Base-by-base conservation (phyloP, 2,329 filamentous ascomycete species). In the Fusarium praegraminearum region DNA sequence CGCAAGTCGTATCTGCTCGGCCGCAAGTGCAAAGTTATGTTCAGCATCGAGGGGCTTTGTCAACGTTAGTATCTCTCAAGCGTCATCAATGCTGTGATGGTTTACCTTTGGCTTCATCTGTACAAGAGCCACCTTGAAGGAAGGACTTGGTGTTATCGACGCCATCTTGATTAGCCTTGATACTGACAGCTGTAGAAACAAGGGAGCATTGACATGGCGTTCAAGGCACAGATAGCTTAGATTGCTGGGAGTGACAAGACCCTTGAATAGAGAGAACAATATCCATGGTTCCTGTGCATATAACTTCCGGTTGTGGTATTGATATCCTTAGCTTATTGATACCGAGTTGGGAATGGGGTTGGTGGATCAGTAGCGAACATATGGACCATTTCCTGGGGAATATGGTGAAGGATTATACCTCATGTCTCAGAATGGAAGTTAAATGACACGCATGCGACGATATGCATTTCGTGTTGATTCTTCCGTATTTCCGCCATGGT, bases 21-120 rank as follows among this genome's bases (percentile, higher is more conserved):
- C 62, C 18, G 69, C 69, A 57, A 62, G 43, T 24, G 62, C 18
- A 57, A 69, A 72, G 45, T 72, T 72, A 22, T 72, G 40, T 22
- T 71, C 69, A 26, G 69, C 55, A 38, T 71, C 65, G n/a, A 72
- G 69, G 30, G 69, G 69, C 69, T 72, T n/a, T 41, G 7, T n/a
- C 12, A 36, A 40, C 28, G 12, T 67, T 45, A 71, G 49, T 36
- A 26, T 11, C 18, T 20, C 6, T 8, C 12, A 35, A 22, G 22
- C 12, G 9, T 15, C 18, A 54, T 20, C 18, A 18, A 45, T 22
- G 18, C 20, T 26, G 2, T 30, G 5, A n/a, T 32, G 5, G 13
- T 55, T 24, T 38, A 72, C 69, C 69, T 72, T 71, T 59, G 69
- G 69, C 30, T 62, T 71, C 65, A 68, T 72, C 22, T 72, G 69